phyloP scores from a whole-genome alignment of 495 filamentous ascomycete genomes.

The Neurospora intermedia region DNA sequence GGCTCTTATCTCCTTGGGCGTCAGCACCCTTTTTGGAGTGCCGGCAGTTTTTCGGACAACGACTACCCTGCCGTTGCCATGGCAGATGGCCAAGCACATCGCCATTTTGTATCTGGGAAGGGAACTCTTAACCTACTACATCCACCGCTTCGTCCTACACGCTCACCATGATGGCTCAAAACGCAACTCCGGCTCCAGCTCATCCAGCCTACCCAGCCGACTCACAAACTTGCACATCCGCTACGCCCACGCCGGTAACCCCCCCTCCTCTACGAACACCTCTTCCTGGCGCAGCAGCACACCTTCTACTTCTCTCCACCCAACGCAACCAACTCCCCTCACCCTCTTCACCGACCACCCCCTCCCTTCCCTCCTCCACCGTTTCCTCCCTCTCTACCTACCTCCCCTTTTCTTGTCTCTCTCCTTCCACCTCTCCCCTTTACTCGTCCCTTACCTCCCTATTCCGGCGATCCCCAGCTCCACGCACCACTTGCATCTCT shows the following conservation, averaged over 20 bases:
- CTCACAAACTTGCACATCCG: not conserved
- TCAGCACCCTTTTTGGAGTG: conserved; percentile 1
- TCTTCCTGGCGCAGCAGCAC: conserved; percentile 60
- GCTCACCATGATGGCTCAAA: conserved; percentile 6
- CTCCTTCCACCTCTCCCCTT: not conserved
- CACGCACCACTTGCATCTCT: conserved; percentile 64
- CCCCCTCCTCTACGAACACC: conserved; percentile 43
- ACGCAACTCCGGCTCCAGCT: conserved; percentile 8
- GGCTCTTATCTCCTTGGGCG: conserved; percentile 33
- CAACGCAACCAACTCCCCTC: conserved; percentile 17
- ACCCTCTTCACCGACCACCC: conserved; percentile 69
- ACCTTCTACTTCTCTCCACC: conserved; percentile 27
- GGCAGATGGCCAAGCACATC: conserved; percentile 53
- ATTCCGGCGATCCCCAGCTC: conserved; percentile 19
- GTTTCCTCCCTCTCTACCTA: conserved; percentile 62
- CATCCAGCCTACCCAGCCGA: conserved; percentile 24
- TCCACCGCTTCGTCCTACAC: conserved; percentile 67
- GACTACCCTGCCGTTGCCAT: conserved; percentile 33
- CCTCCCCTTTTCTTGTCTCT: conserved; percentile 38
- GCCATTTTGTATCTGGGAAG: conserved; percentile 43
- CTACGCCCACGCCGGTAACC: not conserved
- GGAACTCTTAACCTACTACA: conserved; percentile 55
- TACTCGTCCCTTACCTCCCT: not conserved
- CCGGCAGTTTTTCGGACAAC: conserved; percentile 36
- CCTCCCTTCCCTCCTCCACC: conserved; percentile 53